These are phyloP conservation scores for Cystobasidium onofrii DNA, from an alignment of 768 basidiomycete species.

Conservation along the genomic window DNA sequence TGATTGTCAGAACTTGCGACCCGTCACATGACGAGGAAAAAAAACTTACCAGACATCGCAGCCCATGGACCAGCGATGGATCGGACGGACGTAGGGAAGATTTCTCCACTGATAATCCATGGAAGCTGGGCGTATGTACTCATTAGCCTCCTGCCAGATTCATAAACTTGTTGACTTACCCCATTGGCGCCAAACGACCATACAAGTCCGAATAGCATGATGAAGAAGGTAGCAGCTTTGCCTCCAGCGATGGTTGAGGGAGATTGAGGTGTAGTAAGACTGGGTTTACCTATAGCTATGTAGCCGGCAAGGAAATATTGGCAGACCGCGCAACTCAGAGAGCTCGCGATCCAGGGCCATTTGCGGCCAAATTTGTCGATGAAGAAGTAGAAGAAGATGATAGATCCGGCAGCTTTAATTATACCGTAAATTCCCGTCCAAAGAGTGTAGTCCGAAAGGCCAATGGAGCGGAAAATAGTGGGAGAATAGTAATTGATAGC, in stretches of 20 bases:
- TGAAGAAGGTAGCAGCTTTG: not conserved
- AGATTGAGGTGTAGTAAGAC: conserved; percentile 42
- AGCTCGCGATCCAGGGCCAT: not conserved
- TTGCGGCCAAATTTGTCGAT: conserved; percentile 45
- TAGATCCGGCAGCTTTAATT: conserved; percentile 44
- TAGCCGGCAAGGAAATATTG: conserved; percentile 52
- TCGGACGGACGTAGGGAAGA: not conserved
- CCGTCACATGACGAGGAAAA: not conserved
- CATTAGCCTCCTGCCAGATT: not conserved
- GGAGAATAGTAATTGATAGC: conserved; percentile 50
- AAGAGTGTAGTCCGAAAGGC: conserved; percentile 7
- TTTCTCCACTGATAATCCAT: not conserved
- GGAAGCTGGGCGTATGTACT: not conserved
- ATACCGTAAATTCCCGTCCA: conserved; percentile 44
- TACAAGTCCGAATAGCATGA: conserved; percentile 24
- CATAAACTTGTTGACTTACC: not conserved
- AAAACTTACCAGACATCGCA: not conserved
- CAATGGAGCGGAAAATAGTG: conserved; percentile 51
- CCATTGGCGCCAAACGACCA: conserved; percentile 6
- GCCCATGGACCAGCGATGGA: not conserved
- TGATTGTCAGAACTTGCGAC: not conserved
- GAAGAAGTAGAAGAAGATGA: conserved; percentile 48
- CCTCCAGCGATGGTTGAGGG: conserved; percentile 4
- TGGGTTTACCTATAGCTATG: conserved; percentile 45
- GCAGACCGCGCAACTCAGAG: conserved; percentile 47